phyloP scores from a whole-genome alignment of 352 stramenopile species.

The Thraustotheca clavata region DNA sequence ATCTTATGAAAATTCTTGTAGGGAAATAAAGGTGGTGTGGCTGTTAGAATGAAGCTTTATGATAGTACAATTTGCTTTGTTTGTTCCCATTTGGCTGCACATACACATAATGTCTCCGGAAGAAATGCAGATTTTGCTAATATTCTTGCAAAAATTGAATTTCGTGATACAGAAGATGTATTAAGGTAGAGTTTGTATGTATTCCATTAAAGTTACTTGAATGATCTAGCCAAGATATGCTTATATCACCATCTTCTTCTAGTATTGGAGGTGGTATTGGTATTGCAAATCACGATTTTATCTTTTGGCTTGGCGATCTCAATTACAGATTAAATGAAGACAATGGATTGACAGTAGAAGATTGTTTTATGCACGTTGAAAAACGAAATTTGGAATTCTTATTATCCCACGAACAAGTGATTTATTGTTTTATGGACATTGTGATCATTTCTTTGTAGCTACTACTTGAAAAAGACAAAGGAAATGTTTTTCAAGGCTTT shows the following conservation, averaged over 20 bases:
- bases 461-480: slow-evolving; percentile 49
- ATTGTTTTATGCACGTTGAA: slow-evolving; percentile 41
- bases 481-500: slow-evolving; percentile 82
- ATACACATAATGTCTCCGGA: slow-evolving; percentile 95
- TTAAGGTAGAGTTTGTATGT: background rate
- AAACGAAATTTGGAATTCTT: slow-evolving; percentile 23
- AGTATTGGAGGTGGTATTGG: slow-evolving; percentile 32
- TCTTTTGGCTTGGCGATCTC: slow-evolving; percentile 95
- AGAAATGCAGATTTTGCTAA: slow-evolving; percentile 98
- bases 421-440: slow-evolving; percentile 30
- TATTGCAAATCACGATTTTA: slow-evolving; percentile 96
- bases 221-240: background rate
- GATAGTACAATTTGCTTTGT: slow-evolving; percentile 98
- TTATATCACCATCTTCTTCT: background rate
- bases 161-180: slow-evolving; percentile 34
- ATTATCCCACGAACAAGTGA: slow-evolving; percentile 32
- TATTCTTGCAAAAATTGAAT: slow-evolving; percentile 94
- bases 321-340: slow-evolving; percentile 88
- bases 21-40: slow-evolving; percentile 98
- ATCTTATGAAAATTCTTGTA: slow-evolving; percentile 40
- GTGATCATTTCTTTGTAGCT: slow-evolving; percentile 44
- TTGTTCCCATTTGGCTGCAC: slow-evolving; percentile 96
- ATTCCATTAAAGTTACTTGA: background rate
- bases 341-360: slow-evolving; percentile 42
- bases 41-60: slow-evolving; percentile 95